Evolutionary conservation across 2,329 filamentous ascomycete species (phyloP).

Genomic region (Apiospora sp.): DNA sequence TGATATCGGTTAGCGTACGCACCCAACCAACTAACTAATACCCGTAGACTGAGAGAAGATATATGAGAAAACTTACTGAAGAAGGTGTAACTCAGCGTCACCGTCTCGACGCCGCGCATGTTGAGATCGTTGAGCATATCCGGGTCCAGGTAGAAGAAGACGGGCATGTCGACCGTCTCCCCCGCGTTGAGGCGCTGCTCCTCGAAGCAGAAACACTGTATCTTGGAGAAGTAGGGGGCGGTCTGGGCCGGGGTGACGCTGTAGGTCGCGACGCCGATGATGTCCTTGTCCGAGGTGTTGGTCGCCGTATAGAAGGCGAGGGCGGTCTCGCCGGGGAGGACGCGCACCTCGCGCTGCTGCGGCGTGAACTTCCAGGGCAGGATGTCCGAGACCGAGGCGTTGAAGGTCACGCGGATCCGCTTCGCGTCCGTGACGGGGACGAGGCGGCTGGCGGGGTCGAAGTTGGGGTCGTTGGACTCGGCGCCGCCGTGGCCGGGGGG

Average conservation of each 20-base stretch:
- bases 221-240: conserved; percentile 98
- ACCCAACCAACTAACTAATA: neutral
- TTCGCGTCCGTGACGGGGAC: conserved; percentile 81
- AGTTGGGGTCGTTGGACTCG: conserved; percentile 51
- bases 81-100: conserved; percentile 96
- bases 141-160: conserved; percentile 98
- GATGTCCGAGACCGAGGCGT: conserved; percentile 91
- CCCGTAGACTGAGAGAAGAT: neutral
- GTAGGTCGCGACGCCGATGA: conserved; percentile 97
- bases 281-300: conserved; percentile 88
- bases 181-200: conserved; percentile 93
- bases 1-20: neutral
- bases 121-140: conserved; percentile 91
- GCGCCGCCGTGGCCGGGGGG: conserved; percentile 70
- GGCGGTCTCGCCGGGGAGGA: conserved; percentile 94
- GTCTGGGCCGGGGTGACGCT: conserved; percentile 96
- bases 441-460: conserved; percentile 77
- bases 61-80: conserved; percentile 77
- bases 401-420: conserved; percentile 94
- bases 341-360: conserved; percentile 94
- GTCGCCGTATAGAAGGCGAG: conserved; percentile 98
- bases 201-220: conserved; percentile 99
- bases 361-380: conserved; percentile 97
- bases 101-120: conserved; percentile 93
- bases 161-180: conserved; percentile 98